Conservation (phyloP, 352 stramenopile genomes). For the Peronospora farinosa region DNA sequence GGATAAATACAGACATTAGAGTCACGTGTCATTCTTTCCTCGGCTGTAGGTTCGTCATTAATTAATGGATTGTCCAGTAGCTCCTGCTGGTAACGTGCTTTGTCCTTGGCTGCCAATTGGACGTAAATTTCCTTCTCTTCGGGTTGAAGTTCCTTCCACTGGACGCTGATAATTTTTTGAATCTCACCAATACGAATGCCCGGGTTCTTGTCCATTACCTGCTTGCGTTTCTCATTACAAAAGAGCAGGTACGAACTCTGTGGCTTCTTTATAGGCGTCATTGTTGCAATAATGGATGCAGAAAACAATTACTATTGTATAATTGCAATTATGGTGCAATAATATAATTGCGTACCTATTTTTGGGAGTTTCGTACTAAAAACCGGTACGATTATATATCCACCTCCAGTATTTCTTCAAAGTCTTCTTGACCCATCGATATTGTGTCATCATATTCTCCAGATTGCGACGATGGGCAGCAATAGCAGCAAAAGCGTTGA, state of each 20-base stretch:
- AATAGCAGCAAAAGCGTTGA: constrained; percentile 50
- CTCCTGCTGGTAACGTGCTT: constrained; percentile 74
- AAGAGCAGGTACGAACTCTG: constrained; percentile 84
- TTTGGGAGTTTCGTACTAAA: too few relatives aligned
- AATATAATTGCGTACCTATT: too few relatives aligned
- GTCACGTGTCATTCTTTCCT: constrained; percentile 21
- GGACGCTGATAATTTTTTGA: constrained; percentile 85
- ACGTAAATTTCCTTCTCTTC: constrained; percentile 88
- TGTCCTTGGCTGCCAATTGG: constrained; percentile 80
- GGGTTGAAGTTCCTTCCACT: constrained; percentile 82
- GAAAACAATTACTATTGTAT: too few relatives aligned
- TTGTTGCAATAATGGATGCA: too few relatives aligned
- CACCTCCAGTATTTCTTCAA: neutral
- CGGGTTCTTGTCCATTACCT: constrained; percentile 57
- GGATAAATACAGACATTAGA: constrained; percentile 52
- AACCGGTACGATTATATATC: too few relatives aligned
- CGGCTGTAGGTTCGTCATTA: constrained; percentile 45
- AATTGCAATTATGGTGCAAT: too few relatives aligned
- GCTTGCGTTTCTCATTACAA: constrained; percentile 67
- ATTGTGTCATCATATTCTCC: constrained; percentile 3
- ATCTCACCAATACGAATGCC: constrained; percentile 61
- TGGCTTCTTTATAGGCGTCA: constrained; percentile 62
- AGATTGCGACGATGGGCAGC: constrained; percentile 40
- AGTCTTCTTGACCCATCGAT: constrained; percentile 2
- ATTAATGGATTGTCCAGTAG: constrained; percentile 55